Evolutionary conservation across 306 rosid genomes (phyloP).

Genomic region (Inga laurina): DNA sequence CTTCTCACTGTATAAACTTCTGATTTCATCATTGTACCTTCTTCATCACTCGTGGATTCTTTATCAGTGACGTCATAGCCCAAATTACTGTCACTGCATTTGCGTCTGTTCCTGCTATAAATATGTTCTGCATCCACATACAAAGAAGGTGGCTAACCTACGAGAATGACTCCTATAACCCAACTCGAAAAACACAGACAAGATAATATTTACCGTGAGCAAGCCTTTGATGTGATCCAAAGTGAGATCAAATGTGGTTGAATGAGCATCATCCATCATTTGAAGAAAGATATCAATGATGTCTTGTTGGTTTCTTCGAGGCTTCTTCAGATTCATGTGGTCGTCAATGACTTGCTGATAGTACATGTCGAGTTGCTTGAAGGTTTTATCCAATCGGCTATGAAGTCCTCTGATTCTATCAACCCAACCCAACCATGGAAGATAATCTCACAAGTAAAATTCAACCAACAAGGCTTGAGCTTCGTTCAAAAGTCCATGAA

Average conservation of each 20-base stretch:
- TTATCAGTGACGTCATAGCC: slow-evolving; percentile 43
- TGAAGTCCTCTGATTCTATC: background rate
- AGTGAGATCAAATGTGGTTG: background rate
- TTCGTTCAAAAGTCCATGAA: background rate
- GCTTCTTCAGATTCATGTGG: background rate
- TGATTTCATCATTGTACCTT: slow-evolving; percentile 36
- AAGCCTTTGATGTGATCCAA: background rate
- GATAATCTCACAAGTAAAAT: background rate
- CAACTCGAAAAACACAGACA: background rate
- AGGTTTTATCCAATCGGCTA: background rate
- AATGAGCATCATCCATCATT: background rate
- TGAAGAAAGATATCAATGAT: background rate
- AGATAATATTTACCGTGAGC: background rate
- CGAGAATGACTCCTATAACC: background rate
- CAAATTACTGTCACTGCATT: slow-evolving; percentile 28
- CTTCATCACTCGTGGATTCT: slow-evolving; percentile 17
- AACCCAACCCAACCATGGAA: background rate
- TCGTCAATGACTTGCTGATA: background rate
- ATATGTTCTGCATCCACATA: slow-evolving; percentile 37
- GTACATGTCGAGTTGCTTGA: background rate
- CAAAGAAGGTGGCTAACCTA: background rate
- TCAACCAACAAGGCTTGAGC: background rate
- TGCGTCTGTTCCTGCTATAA: slow-evolving; percentile 46
- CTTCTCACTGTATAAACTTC: slow-evolving; percentile 24
- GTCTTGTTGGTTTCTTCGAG: background rate